phyloP scores from a whole-genome alignment of 768 basidiomycete genomes.

The Xerocomus potaroensis region DNA sequence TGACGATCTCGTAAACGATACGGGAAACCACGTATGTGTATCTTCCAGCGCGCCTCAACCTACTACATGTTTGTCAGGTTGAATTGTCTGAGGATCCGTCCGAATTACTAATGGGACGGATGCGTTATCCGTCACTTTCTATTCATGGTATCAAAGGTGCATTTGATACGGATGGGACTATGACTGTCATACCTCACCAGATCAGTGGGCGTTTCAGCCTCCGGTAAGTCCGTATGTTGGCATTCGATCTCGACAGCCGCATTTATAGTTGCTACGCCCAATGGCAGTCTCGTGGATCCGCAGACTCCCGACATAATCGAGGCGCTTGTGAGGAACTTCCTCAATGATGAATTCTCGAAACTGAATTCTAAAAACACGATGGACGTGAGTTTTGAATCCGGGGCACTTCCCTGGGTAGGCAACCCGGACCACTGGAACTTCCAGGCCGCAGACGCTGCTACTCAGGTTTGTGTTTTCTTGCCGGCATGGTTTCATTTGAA shows the following conservation, averaged over 20 bases:
- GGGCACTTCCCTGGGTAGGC: not conserved
- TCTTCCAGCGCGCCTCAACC: too few relatives aligned
- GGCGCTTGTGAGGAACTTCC: conserved; percentile 58
- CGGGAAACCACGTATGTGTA: too few relatives aligned
- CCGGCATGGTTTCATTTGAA: not conserved
- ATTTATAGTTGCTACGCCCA: not conserved
- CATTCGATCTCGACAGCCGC: not conserved
- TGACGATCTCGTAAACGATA: too few relatives aligned
- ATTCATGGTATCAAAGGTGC: conserved; percentile 67
- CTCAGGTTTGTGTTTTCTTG: not conserved
- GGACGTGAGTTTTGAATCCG: not conserved
- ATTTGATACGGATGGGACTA: conserved; percentile 49
- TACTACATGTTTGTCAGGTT: conserved; percentile 22
- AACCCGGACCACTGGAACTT: not conserved
- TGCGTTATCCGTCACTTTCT: conserved; percentile 56
- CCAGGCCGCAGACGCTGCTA: not conserved
- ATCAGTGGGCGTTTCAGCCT: conserved; percentile 60
- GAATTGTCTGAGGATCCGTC: conserved; percentile 49
- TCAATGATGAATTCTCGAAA: conserved; percentile 72
- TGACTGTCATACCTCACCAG: conserved; percentile 56
- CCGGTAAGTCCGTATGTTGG: conserved; percentile 26
- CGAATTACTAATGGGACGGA: conserved; percentile 54
- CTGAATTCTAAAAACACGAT: conserved; percentile 69
- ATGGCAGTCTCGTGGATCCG: conserved; percentile 69
- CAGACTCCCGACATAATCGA: conserved; percentile 61